Conservation (phyloP, 768 basidiomycete species). For the Lentinula sp. region DNA sequence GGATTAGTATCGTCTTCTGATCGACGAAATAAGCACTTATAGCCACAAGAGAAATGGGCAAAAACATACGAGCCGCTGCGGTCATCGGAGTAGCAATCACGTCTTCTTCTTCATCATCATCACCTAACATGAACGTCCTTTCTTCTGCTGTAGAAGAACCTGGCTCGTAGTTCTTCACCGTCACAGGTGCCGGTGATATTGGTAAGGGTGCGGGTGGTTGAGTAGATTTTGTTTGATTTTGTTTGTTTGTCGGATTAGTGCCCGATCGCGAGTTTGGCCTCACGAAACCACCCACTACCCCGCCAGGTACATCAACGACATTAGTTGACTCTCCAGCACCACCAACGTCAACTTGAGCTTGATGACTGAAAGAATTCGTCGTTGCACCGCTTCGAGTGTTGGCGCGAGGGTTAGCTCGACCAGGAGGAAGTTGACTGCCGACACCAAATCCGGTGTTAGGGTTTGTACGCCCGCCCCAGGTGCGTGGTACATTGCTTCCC, state of each 20-base stretch:
- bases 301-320: slow-evolving; percentile 14
- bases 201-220: slow-evolving; percentile 8
- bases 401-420: slow-evolving; percentile 8
- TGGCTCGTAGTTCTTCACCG: slow-evolving; percentile 8
- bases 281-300: slow-evolving; percentile 9
- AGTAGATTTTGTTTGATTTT: slow-evolving; percentile 8
- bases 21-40: background rate
- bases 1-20: background rate
- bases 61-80: background rate
- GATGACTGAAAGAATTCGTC: slow-evolving; percentile 37
- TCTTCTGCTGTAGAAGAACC: slow-evolving; percentile 18
- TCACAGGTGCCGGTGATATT: background rate
- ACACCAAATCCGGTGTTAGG: slow-evolving; percentile 9
- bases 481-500: slow-evolving; percentile 13
- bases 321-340: slow-evolving; percentile 9
- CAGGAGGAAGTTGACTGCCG: slow-evolving; percentile 8
- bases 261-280: slow-evolving; percentile 16
- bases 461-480: background rate
- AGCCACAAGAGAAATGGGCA: background rate
- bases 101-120: slow-evolving; percentile 12
- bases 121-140: slow-evolving; percentile 25
- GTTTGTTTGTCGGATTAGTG: slow-evolving; percentile 15
- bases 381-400: background rate
- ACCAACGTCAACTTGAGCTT: slow-evolving; percentile 19
- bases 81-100: background rate